Conservation (phyloP, 495 filamentous ascomycete species). For the Aspergillus sclerotiicarbonarius region DNA sequence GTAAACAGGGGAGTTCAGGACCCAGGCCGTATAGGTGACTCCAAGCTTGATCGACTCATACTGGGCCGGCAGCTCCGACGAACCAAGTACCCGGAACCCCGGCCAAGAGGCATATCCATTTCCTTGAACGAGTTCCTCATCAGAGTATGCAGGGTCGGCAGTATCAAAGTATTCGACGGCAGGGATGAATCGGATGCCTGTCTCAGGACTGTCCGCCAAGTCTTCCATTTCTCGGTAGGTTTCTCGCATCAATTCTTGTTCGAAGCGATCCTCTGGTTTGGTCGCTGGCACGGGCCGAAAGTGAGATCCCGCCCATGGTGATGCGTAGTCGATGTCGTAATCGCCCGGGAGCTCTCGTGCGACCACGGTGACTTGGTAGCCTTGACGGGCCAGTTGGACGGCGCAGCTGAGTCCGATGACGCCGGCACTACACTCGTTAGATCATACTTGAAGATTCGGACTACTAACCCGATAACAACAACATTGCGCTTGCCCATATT, state of each 20-base stretch:
- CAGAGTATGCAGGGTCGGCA: slow-evolving; percentile 10
- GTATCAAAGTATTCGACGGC: slow-evolving; percentile 18
- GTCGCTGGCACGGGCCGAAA: slow-evolving; percentile 42
- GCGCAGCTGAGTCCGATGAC: slow-evolving; percentile 1
- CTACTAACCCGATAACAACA: not conserved
- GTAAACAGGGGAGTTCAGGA: slow-evolving; percentile 19
- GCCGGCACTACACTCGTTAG: not conserved
- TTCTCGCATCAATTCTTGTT: slow-evolving; percentile 9
- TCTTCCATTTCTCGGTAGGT: slow-evolving; percentile 15
- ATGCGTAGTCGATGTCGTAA: slow-evolving; percentile 41
- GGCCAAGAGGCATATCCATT: slow-evolving; percentile 19
- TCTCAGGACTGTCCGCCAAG: slow-evolving; percentile 10
- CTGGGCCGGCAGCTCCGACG: slow-evolving; percentile 4
- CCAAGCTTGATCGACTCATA: slow-evolving; percentile 11
- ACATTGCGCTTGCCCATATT: not conserved
- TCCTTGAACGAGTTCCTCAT: slow-evolving; percentile 5
- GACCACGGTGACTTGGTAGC: not conserved
- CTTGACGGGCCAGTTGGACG: not conserved
- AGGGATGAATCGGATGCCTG: slow-evolving; percentile 11
- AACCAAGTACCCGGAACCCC: slow-evolving; percentile 9
- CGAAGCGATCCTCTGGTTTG: not conserved
- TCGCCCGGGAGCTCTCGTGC: slow-evolving; percentile 3
- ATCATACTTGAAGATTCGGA: too few species aligned
- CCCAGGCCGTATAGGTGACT: slow-evolving; percentile 18
- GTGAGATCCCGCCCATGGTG: slow-evolving; percentile 54